Conservation (phyloP, 805 yeast genomes). For the Candida pseudoglaebosa region DNA sequence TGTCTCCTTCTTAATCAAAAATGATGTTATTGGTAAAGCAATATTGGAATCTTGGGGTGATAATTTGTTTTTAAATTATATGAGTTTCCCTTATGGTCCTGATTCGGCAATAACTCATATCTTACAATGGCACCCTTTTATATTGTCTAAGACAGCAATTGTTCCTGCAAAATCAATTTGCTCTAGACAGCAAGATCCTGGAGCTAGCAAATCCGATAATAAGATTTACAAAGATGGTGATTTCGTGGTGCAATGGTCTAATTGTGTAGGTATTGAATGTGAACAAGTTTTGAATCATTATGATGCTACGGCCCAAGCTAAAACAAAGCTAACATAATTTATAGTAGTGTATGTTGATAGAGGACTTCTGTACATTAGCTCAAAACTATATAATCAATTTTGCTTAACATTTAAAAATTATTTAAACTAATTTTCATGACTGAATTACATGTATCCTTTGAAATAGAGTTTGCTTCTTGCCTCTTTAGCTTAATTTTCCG, state of each 20-base stretch:
- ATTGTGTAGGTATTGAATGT: constrained; percentile 54
- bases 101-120: constrained; percentile 79
- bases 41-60: constrained; percentile 80
- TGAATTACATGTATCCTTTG: constrained; percentile 4
- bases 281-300: constrained; percentile 41
- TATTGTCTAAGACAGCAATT: constrained; percentile 67
- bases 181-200: constrained; percentile 29
- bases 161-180: constrained; percentile 49
- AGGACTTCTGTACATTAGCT: constrained; percentile 3
- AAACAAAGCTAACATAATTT: constrained; percentile 5
- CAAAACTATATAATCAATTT: constrained; percentile 1
- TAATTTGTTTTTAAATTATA: constrained; percentile 62
- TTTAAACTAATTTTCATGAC: constrained; percentile 8
- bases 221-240: constrained; percentile 60
- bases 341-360: too few relatives aligned
- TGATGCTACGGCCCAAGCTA: constrained; percentile 9
- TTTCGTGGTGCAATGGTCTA: constrained; percentile 59
- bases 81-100: constrained; percentile 55
- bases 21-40: constrained; percentile 60
- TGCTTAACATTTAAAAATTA: too few relatives aligned
- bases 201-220: constrained; percentile 25
- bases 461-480: neutral
- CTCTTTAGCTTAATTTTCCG: constrained; percentile 12
- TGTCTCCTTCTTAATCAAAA: constrained; percentile 66
- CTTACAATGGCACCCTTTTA: constrained; percentile 90